phyloP scores from a whole-genome alignment of 257 asterid species.

The Plectranthus barbatus region DNA sequence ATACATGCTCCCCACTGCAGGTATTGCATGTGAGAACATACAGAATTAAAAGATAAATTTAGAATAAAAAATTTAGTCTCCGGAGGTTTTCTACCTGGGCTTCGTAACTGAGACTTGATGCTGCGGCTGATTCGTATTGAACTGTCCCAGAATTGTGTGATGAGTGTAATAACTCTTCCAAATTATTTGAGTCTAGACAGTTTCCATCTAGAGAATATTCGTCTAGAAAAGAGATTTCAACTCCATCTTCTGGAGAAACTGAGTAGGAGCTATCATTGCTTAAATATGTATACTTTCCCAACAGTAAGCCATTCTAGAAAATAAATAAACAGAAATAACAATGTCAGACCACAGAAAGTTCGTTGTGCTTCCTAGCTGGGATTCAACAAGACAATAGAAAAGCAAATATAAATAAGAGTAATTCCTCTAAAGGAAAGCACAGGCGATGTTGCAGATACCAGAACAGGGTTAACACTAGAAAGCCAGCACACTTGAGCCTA shows the following conservation, averaged over 20 bases:
- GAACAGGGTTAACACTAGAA: too few species aligned
- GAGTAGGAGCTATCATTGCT: conserved; percentile 84
- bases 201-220: conserved; percentile 29
- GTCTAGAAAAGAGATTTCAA: conserved; percentile 58
- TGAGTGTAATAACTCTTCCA: conserved; percentile 34
- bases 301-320: conserved; percentile 72
- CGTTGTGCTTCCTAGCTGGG: neutral
- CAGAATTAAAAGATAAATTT: neutral
- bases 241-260: conserved; percentile 76
- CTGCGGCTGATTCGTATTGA: conserved; percentile 40
- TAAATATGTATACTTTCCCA: conserved; percentile 66
- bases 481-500: too few species aligned
- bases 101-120: conserved; percentile 86
- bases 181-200: conserved; percentile 26
- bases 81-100: conserved; percentile 59
- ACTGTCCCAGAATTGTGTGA: conserved; percentile 40
- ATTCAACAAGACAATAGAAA: neutral
- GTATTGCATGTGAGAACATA: neutral
- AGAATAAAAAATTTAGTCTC: neutral
- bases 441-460: too few species aligned
- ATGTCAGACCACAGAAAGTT: conserved; percentile 15
- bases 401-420: neutral
- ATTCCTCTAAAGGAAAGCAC: neutral
- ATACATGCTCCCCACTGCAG: neutral
- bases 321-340: conserved; percentile 14